Evolutionary conservation across 495 filamentous ascomycete genomes (phyloP).

Genomic region (Penicillium flavigenum): DNA sequence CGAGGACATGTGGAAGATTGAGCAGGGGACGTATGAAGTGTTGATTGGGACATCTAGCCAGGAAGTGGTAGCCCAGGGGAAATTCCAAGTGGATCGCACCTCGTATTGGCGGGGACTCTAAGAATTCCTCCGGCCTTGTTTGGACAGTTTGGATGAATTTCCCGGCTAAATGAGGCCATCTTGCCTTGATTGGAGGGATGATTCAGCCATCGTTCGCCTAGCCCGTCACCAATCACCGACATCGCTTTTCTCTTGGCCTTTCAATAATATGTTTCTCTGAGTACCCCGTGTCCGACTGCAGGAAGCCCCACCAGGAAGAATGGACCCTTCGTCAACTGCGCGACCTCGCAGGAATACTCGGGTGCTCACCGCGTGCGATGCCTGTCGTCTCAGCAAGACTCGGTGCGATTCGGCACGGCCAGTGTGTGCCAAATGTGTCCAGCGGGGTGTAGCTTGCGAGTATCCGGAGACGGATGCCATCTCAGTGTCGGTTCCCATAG

Average conservation of each 20-base stretch:
- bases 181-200: slow-evolving; percentile 21
- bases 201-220: slow-evolving; percentile 12
- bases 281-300: slow-evolving; percentile 11
- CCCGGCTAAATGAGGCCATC: slow-evolving; percentile 12
- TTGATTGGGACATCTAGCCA: slow-evolving; percentile 53
- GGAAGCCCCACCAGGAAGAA: slow-evolving; percentile 10
- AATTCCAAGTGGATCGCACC: slow-evolving; percentile 44
- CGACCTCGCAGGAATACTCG: slow-evolving; percentile 33
- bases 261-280: neutral
- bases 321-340: slow-evolving; percentile 13
- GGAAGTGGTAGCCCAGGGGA: slow-evolving; percentile 35
- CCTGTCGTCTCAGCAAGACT: slow-evolving; percentile 34
- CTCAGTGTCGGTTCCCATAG: slow-evolving; percentile 29
- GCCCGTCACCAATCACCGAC: slow-evolving; percentile 10
- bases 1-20: slow-evolving; percentile 64
- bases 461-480: slow-evolving; percentile 33
- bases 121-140: neutral
- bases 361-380: slow-evolving; percentile 33
- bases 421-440: slow-evolving; percentile 31
- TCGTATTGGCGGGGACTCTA: slow-evolving; percentile 33
- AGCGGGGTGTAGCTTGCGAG: slow-evolving; percentile 30
- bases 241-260: slow-evolving; percentile 4
- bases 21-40: slow-evolving; percentile 67
- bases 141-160: neutral
- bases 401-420: slow-evolving; percentile 32